Evolutionary conservation across 164 flowering plant species (phyloP).

Genomic region (Hamamelis virginiana): DNA sequence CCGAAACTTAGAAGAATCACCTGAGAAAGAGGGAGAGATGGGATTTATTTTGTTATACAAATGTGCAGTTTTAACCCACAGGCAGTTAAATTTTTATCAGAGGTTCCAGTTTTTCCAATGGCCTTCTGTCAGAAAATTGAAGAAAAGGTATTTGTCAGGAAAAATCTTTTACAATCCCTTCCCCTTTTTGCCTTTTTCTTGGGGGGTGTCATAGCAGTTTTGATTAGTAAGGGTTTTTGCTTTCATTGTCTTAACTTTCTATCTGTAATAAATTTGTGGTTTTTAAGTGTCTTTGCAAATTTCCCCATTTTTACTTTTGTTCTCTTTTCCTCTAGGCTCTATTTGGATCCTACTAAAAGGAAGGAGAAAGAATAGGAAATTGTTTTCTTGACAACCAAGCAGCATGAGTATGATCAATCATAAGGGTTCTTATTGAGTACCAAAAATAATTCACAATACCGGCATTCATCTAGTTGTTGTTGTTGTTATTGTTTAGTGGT

Average conservation of each 20-base stretch:
- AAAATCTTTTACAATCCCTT: constrained; percentile 11
- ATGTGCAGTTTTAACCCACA: constrained; percentile 34
- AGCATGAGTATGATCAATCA: too few species aligned
- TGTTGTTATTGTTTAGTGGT: too few species aligned
- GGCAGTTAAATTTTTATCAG: constrained; percentile 43
- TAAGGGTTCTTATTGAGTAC: too few species aligned
- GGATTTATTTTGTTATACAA: constrained; percentile 16
- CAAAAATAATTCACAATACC: too few species aligned
- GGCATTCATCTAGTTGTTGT: too few species aligned
- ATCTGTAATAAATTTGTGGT: constrained; percentile 28
- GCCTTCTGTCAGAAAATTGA: constrained; percentile 53
- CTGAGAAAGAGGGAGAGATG: constrained; percentile 12
- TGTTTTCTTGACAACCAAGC: neutral
- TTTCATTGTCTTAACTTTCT: constrained; percentile 7
- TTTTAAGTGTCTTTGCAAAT: constrained; percentile 12
- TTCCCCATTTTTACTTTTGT: neutral
- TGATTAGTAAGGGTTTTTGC: constrained; percentile 5
- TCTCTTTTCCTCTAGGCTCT: neutral
- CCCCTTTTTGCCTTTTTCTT: neutral
- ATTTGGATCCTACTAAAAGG: neutral
- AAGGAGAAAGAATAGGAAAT: too few species aligned
- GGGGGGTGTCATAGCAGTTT: constrained; percentile 8
- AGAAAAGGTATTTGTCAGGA: constrained; percentile 20
- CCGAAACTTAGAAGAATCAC: constrained; percentile 47
- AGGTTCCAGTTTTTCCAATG: constrained; percentile 71